A percentile compares a stretch with the other conserved stretches of the same genome.
phyloP scores from a whole-genome alignment of 805 yeast species.

The Pichia pseudocactophila region DNA sequence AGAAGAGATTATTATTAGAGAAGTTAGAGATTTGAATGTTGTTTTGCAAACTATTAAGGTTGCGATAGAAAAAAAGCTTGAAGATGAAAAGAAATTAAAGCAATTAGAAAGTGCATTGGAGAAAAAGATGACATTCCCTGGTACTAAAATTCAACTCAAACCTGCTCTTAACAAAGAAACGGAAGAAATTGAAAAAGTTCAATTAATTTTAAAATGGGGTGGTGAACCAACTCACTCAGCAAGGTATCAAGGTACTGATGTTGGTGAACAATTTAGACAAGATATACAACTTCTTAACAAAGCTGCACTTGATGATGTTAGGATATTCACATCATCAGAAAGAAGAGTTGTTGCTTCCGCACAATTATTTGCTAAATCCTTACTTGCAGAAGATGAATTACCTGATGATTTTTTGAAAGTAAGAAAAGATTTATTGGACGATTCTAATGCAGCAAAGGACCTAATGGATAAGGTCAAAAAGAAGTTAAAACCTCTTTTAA shows the following conservation, averaged over 20 bases:
- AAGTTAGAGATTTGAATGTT: slow-evolving; percentile 73
- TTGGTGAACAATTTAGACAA: slow-evolving; percentile 93
- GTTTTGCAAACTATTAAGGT: slow-evolving; percentile 77
- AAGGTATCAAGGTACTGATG: slow-evolving; percentile 83
- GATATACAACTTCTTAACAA: slow-evolving; percentile 80
- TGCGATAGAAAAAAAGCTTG: slow-evolving; percentile 72
- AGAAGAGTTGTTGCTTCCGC: slow-evolving; percentile 93
- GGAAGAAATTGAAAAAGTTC: slow-evolving; percentile 83
- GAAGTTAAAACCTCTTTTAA: slow-evolving; percentile 83
- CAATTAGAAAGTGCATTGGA: slow-evolving; percentile 78
- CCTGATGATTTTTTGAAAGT: slow-evolving; percentile 75
- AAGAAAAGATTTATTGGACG: slow-evolving; percentile 87
- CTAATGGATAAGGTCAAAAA: slow-evolving; percentile 96
- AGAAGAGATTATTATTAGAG: slow-evolving; percentile 92
- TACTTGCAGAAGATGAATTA: slow-evolving; percentile 58
- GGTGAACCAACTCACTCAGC: slow-evolving; percentile 99
- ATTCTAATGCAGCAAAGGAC: slow-evolving; percentile 96
- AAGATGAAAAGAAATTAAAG: slow-evolving; percentile 67
- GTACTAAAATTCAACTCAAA: slow-evolving; percentile 91
- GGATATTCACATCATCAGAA: slow-evolving; percentile 85
- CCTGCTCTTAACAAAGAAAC: slow-evolving; percentile 61
- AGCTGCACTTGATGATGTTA: slow-evolving; percentile 75
- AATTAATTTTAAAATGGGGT: slow-evolving; percentile 95
- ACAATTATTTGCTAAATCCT: slow-evolving; percentile 69
- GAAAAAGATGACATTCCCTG: slow-evolving; percentile 85